These are phyloP conservation scores for Penicillium brevicompactum DNA, from an alignment of 2,329 filamentous ascomycete species.

Conservation along the genomic window DNA sequence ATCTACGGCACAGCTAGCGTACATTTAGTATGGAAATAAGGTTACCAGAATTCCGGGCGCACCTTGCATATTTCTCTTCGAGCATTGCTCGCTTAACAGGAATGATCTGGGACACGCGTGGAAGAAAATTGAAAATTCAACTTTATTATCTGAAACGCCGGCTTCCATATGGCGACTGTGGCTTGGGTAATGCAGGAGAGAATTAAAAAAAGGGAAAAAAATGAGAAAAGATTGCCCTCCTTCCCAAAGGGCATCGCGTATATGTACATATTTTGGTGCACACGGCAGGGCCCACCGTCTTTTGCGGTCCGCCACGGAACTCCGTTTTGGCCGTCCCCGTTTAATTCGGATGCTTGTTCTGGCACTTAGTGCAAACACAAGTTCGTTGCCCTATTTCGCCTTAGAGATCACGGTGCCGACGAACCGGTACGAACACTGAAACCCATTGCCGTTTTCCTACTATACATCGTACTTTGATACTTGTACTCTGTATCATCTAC, in stretches of 20 bases:
- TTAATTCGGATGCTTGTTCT: background rate
- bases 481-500: background rate
- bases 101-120: slow-evolving; percentile 10
- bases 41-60: slow-evolving; percentile 21
- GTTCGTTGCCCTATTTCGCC: background rate
- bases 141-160: slow-evolving; percentile 22
- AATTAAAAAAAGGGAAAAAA: background rate
- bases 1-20: slow-evolving; percentile 15
- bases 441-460: slow-evolving; percentile 8
- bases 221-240: background rate
- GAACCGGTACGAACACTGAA: background rate
- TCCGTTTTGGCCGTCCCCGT: background rate
- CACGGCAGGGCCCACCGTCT: slow-evolving; percentile 7
- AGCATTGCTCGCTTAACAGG: slow-evolving; percentile 19
- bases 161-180: slow-evolving; percentile 24
- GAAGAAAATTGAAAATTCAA: slow-evolving; percentile 12
- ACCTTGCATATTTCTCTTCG: slow-evolving; percentile 23
- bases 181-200: slow-evolving; percentile 3
- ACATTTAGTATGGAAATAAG: slow-evolving; percentile 17
- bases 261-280: slow-evolving; percentile 15
- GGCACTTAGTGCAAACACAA: background rate
- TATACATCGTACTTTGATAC: background rate
- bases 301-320: slow-evolving; percentile 5
- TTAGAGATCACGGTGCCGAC: background rate
- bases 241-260: background rate